phyloP scores from a whole-genome alignment of 106 monocot species.

The Cymbidium sinense region DNA sequence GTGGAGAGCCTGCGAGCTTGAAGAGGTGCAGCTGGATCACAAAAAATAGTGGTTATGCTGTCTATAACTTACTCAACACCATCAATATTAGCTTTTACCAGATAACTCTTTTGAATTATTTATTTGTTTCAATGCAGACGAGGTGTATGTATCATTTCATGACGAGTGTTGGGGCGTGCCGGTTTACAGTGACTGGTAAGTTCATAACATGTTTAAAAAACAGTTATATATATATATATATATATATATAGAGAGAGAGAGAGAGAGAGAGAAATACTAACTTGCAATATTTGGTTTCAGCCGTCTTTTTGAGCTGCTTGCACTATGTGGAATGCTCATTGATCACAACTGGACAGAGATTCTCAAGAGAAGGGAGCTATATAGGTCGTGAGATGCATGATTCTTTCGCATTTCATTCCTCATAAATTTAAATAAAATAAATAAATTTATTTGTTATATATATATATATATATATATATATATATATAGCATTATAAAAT shows the following conservation, averaged over 20 bases:
- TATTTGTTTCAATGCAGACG: slow-evolving; percentile 43
- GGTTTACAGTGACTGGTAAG: slow-evolving; percentile 62
- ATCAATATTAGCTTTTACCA: too few species aligned
- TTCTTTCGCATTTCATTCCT: neutral
- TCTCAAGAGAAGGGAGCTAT: slow-evolving; percentile 60
- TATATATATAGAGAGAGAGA: too few species aligned
- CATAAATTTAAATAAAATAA: neutral
- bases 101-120: too few species aligned
- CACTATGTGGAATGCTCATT: slow-evolving; percentile 67
- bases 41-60: slow-evolving; percentile 59
- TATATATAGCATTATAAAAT: too few species aligned
- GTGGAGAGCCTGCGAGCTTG: slow-evolving; percentile 17
- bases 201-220: neutral
- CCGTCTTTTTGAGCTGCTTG: slow-evolving; percentile 63
- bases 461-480: too few species aligned
- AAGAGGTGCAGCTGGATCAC: slow-evolving; percentile 93
- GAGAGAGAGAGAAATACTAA: too few species aligned
- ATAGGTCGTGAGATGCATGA: slow-evolving; percentile 34
- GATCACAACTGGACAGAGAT: slow-evolving; percentile 83
- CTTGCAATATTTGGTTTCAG: slow-evolving; percentile 19
- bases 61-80: neutral
- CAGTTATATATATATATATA: neutral
- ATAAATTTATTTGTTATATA: neutral
- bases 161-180: slow-evolving; percentile 91
- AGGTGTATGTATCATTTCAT: slow-evolving; percentile 62